phyloP scores from a whole-genome alignment of 176 grass and related monocot genomes.

The Phoenix dactylifera region DNA sequence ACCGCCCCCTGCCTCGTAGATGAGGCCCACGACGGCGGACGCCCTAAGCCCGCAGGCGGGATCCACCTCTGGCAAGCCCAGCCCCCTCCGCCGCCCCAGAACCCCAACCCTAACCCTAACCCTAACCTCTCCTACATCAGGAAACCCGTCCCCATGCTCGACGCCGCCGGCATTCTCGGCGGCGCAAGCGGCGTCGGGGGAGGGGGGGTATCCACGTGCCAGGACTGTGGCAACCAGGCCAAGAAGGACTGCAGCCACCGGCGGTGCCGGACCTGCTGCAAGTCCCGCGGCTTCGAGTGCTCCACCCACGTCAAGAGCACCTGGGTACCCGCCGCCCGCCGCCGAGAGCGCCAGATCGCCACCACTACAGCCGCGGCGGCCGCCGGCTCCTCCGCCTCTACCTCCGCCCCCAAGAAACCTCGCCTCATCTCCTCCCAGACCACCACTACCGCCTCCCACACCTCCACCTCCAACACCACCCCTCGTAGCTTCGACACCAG shows the following conservation, averaged over 20 bases:
- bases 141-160: constrained; percentile 42
- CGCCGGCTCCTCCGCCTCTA: constrained; percentile 7
- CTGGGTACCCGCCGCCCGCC: constrained; percentile 65
- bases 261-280: constrained; percentile 82
- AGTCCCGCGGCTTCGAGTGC: constrained; percentile 73
- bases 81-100: constrained; percentile 10
- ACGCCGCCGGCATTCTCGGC: constrained; percentile 23
- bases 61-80: constrained; percentile 78
- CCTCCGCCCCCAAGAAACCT: constrained; percentile 45
- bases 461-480: constrained; percentile 75
- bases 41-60: constrained; percentile 20
- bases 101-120: constrained; percentile 28
- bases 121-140: constrained; percentile 42
- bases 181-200: background rate
- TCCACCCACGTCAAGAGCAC: constrained; percentile 82
- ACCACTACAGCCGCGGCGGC: background rate
- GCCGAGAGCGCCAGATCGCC: constrained; percentile 45
- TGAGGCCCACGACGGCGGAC: background rate
- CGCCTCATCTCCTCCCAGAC: constrained; percentile 51
- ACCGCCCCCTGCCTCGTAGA: constrained; percentile 47
- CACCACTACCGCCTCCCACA: constrained; percentile 45
- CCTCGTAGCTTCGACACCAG: constrained; percentile 91
- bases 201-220: constrained; percentile 31
- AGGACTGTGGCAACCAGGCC: constrained; percentile 85
- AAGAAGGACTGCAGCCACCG: constrained; percentile 74